A percentile compares a stretch with the other conserved stretches of the same genome.
phyloP scores from a whole-genome alignment of 345 rosid species.

The Hibiscus syriacus region DNA sequence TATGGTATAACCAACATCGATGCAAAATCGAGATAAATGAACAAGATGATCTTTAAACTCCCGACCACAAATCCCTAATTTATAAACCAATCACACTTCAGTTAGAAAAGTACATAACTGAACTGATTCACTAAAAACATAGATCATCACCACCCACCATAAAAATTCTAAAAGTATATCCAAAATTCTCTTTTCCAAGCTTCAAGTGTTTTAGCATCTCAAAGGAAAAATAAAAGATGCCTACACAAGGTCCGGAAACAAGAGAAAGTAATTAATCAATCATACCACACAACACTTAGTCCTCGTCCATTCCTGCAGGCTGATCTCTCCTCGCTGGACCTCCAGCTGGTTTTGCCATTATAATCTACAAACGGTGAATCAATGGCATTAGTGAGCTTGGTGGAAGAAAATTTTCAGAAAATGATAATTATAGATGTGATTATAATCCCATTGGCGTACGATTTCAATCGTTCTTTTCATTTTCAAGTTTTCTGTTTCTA shows the following conservation, averaged over 20 bases:
- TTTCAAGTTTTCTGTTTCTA: background rate
- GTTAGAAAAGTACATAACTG: background rate
- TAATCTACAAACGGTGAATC: slow-evolving; percentile 49
- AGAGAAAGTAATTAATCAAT: background rate
- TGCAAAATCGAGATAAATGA: background rate
- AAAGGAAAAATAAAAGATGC: slow-evolving; percentile 1
- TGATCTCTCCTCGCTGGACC: slow-evolving; percentile 72
- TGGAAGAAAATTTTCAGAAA: background rate
- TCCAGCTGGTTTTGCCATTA: slow-evolving; percentile 93
- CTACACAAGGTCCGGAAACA: background rate
- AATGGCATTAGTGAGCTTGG: background rate
- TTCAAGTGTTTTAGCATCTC: slow-evolving; percentile 9
- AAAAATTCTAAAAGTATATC: background rate
- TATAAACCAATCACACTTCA: background rate
- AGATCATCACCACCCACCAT: too few species aligned
- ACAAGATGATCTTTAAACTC: background rate
- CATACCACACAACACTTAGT: slow-evolving; percentile 10
- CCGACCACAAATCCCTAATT: background rate
- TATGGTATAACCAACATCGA: background rate
- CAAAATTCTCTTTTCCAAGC: background rate
- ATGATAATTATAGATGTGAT: background rate
- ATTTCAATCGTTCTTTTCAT: background rate
- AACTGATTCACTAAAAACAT: too few species aligned
- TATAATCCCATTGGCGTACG: background rate
- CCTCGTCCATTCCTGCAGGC: slow-evolving; percentile 68